phyloP scores from a whole-genome alignment of 768 basidiomycete species.

The Boletus reticuloceps region DNA sequence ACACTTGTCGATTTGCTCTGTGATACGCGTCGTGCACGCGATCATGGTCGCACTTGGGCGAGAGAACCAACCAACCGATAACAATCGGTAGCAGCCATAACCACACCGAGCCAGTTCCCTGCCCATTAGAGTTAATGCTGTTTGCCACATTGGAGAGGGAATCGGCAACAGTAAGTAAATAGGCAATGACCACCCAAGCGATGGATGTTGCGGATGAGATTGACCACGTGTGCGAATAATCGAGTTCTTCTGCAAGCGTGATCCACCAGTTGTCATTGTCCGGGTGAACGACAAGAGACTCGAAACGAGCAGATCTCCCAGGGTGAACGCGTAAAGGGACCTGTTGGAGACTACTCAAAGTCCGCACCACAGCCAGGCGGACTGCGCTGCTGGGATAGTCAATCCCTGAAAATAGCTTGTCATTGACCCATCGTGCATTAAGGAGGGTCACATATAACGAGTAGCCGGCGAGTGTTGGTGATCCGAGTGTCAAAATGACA shows the following conservation, averaged over 20 bases:
- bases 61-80: conserved; percentile 40
- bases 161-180: conserved; percentile 22
- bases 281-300: conserved; percentile 42
- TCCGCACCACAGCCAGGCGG: conserved; percentile 26
- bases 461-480: conserved; percentile 44
- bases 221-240: conserved; percentile 41
- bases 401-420: conserved; percentile 29
- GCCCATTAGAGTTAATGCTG: conserved; percentile 32
- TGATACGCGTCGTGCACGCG: conserved; percentile 25
- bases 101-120: conserved; percentile 41
- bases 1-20: conserved; percentile 10
- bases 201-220: conserved; percentile 40
- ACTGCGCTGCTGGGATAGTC: conserved; percentile 19
- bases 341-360: conserved; percentile 43
- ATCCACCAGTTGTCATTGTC: conserved; percentile 45
- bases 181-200: conserved; percentile 44
- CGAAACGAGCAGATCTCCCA: conserved; percentile 27
- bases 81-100: conserved; percentile 43
- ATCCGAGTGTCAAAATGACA: conserved; percentile 43
- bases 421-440: conserved; percentile 43
- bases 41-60: conserved; percentile 37
- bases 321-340: conserved; percentile 35
- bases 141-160: conserved; percentile 15
- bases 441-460: conserved; percentile 43
- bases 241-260: conserved; percentile 30